phyloP scores from a whole-genome alignment of 305 asterid species.

The Fraxinus latifolia region DNA sequence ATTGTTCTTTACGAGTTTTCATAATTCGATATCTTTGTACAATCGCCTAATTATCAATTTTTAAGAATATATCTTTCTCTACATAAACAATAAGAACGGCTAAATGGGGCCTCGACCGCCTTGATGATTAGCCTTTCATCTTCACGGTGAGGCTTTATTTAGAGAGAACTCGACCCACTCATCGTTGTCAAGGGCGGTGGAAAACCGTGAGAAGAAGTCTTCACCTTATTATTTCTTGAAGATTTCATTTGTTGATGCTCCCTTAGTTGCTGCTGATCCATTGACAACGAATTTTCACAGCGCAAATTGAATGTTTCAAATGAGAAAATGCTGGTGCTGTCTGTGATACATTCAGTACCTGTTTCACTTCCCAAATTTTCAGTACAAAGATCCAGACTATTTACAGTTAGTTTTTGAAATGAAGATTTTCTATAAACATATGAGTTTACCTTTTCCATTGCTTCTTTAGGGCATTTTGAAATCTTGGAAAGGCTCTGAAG shows the following conservation, averaged over 20 bases:
- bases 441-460: slow-evolving; percentile 19
- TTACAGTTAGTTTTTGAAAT: slow-evolving; percentile 32
- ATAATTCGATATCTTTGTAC: no score
- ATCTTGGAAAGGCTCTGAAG: slow-evolving; percentile 26
- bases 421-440: slow-evolving; percentile 23
- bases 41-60: no score
- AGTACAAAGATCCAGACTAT: slow-evolving; percentile 62
- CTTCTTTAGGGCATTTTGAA: slow-evolving; percentile 9
- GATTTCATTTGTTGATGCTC: not conserved
- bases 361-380: slow-evolving; percentile 67
- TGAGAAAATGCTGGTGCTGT: not conserved
- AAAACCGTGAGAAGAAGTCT: slow-evolving; percentile 16
- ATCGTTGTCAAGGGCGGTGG: slow-evolving; percentile 76
- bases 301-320: not conserved
- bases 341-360: slow-evolving; percentile 36
- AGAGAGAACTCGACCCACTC: slow-evolving; percentile 46
- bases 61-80: no score
- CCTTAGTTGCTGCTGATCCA: not conserved
- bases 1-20: no score
- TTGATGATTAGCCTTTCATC: slow-evolving; percentile 57
- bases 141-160: slow-evolving; percentile 45
- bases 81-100: slow-evolving; percentile 19
- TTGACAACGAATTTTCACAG: not conserved
- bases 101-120: slow-evolving; percentile 52
- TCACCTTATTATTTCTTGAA: not conserved